Base-by-base conservation (phyloP, 2,329 filamentous ascomycete species). In the Paracoccidioides brasiliensis region DNA sequence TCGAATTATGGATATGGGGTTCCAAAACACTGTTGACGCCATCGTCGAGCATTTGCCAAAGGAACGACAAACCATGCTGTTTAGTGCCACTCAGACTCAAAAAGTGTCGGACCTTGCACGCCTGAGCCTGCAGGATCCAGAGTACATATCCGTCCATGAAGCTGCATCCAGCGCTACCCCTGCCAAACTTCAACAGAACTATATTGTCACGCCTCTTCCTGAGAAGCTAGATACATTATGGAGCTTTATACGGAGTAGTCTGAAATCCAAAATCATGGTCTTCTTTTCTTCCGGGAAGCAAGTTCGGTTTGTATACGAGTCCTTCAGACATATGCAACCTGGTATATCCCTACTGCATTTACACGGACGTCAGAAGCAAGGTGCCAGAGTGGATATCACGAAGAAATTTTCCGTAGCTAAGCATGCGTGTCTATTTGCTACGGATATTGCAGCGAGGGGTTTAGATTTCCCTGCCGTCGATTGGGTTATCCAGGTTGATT, bases 401-500 rank as follows among this genome's bases (percentile, higher is more conserved):
- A 80, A 81, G 4, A 84, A 86, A 53, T 98, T 96, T 69, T 84
- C 87, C 0, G 77, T 83, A 0, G 82, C 90, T 1, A 89, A 93
- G 65, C 79, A 88, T 56, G 85, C 88, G 0, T 96, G 93, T 66
- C 78, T 98, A 0, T 95, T 98, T 67, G 89, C 93, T 1, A 98
- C 93, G 0, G 93, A 98, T 67, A 89, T 98, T 5, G 90, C 94
- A 3, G 93, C 93, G 0, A 81, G 93, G 69, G 93, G 93, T 60
- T 80, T 98, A 10, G 93, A 98, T 69, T 97, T 98, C 67, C 93
- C 93, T 0, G 85, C 90, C 3, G 93, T 98, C 0, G 93, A 98
- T 69, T 98, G 93, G 86, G 93, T 98, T 4, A 89, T 98, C n/a
- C 93, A 98, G 68, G 80, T 88, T n/a, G 93, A 98, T 69, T 95